A percentile compares a stretch with the other conserved stretches of the same genome.
phyloP scores from a whole-genome alignment of 169 alveolate species.

The Cryptosporidium parvum region DNA sequence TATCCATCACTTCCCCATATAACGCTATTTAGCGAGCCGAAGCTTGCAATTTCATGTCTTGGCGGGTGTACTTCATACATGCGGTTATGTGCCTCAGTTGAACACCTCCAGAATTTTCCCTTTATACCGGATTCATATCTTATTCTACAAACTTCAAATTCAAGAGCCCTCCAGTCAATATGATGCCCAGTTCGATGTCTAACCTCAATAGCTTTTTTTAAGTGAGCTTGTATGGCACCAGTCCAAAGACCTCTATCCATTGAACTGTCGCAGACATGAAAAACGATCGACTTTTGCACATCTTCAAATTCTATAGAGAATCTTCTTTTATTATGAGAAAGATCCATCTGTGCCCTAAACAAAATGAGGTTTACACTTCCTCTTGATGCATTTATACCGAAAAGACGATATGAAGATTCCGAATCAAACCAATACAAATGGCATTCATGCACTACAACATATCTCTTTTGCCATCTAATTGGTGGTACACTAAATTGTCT shows the following conservation, averaged over 20 bases:
- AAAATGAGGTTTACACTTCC: slow-evolving; percentile 73
- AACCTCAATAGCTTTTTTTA: slow-evolving; percentile 67
- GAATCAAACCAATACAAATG: slow-evolving; percentile 76
- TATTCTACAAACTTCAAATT: slow-evolving; percentile 69
- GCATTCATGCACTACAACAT: slow-evolving; percentile 74
- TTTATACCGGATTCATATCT: slow-evolving; percentile 70
- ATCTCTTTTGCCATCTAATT: slow-evolving; percentile 73
- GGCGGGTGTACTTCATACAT: slow-evolving; percentile 75
- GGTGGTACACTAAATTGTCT: slow-evolving; percentile 59
- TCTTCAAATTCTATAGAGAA: slow-evolving; percentile 70
- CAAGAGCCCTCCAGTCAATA: slow-evolving; percentile 75
- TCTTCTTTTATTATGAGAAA: slow-evolving; percentile 60
- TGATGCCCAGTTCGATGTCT: slow-evolving; percentile 71
- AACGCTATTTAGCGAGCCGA: slow-evolving; percentile 33
- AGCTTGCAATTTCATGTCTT: slow-evolving; percentile 30
- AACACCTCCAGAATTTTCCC: slow-evolving; percentile 71
- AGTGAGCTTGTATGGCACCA: slow-evolving; percentile 72
- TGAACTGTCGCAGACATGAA: slow-evolving; percentile 65
- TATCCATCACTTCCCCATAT: slow-evolving; percentile 37
- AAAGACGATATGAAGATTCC: slow-evolving; percentile 65
- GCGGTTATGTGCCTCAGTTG: slow-evolving; percentile 67
- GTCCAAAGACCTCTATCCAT: slow-evolving; percentile 77
- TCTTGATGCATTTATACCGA: slow-evolving; percentile 68
- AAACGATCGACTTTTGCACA: slow-evolving; percentile 49
- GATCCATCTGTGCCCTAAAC: slow-evolving; percentile 74